Evolutionary conservation across 495 filamentous ascomycete genomes (phyloP).

Genomic region (Rhizodiscina lignyota): DNA sequence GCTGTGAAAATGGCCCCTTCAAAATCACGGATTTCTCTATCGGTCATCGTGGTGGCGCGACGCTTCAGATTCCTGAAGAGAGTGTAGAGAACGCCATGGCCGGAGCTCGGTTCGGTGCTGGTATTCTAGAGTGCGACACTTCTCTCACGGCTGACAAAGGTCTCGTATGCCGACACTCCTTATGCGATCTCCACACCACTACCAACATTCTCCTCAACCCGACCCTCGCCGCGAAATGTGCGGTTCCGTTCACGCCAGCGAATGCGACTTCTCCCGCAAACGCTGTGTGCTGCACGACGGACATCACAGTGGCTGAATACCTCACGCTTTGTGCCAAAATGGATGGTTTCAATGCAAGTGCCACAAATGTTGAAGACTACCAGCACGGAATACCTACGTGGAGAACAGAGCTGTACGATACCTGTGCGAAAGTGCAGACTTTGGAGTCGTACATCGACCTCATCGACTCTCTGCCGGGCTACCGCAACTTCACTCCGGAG

Average conservation of each 20-base stretch:
- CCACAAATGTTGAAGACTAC: conserved; percentile 34
- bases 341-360: conserved; percentile 39
- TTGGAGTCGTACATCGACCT: conserved; percentile 36
- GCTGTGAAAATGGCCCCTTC: conserved; percentile 31
- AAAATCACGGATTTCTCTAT: conserved; percentile 31
- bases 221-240: conserved; percentile 45
- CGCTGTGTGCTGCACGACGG: conserved; percentile 45
- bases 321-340: conserved; percentile 44
- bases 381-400: conserved; percentile 33
- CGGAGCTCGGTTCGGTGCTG: conserved; percentile 42
- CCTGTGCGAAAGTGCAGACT: conserved; percentile 35
- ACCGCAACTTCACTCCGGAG: conserved; percentile 43
- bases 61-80: conserved; percentile 44
- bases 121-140: conserved; percentile 47
- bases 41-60: conserved; percentile 40
- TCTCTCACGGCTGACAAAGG: conserved; percentile 39
- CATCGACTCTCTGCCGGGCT: conserved; percentile 29
- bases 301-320: conserved; percentile 43
- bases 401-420: conserved; percentile 41
- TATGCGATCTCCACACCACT: conserved; percentile 47
- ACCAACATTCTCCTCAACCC: conserved; percentile 40
- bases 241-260: conserved; percentile 38
- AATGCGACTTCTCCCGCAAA: conserved; percentile 21
- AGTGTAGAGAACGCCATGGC: conserved; percentile 33
- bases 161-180: conserved; percentile 44